Base-by-base conservation (phyloP, 2,329 filamentous ascomycete species). In the Bertia moriformis region DNA sequence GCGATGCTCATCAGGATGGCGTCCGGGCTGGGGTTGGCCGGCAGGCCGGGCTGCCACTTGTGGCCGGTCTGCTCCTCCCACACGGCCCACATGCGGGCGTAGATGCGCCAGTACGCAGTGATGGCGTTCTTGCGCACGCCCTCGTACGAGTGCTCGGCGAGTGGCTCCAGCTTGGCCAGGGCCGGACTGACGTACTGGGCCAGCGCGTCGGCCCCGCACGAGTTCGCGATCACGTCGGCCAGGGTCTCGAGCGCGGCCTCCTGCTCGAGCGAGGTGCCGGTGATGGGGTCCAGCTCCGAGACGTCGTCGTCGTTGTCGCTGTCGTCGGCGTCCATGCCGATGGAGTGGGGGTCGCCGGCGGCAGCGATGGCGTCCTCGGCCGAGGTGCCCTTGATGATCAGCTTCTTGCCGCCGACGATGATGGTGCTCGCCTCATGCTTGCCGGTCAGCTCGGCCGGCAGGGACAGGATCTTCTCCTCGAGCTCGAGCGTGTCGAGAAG, bases 211-310 rank as follows among this genome's bases (percentile, higher is more conserved):
- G 82, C 73, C 52, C 74, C 73, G 59, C 85, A 87, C 37, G 85
- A 85, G 65, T 93, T 79, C 36, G 83, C 81, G 51, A 96, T 81
- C 44, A 98, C 77, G 54, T 98, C 91, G 46, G 88, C 91, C 24
- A 95, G 73, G 4, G 95, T 88, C 58, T 98, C 91, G 35, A 94
- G 77, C 27, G 91, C 89, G 50, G 96, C 93, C 62, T 98, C 91
- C 63, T 96, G 95, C 69, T 96, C 91, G 51, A 94, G 74, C 18
- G 86, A 93, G 44, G 93, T 83, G 38, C 85, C 85, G 42, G 77
- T 79, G 37, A 93, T 69, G 49, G 87, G 83, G 49, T 87, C 82
- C 73, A 84, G 87, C 44, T 88, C 85, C 42, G 86, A 83, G 33
- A 89, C 83, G 29, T 86, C 80, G 36, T 87, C 83, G 3, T 77